Conservation (phyloP, 139 green algal genomes). For the Ostreobium quekettii region DNA sequence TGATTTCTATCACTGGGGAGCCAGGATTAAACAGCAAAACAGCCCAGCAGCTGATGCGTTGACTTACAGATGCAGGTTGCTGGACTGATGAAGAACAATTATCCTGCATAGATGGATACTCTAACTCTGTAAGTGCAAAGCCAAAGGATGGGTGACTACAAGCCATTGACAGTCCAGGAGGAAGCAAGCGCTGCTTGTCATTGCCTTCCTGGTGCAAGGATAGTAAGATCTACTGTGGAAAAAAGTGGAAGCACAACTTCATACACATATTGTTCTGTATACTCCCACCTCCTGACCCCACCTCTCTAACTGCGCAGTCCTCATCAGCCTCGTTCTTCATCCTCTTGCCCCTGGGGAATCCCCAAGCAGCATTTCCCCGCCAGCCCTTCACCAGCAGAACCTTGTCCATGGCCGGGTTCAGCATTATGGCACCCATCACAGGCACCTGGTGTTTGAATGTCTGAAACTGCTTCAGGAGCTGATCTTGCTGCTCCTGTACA, state of each 20-base stretch:
- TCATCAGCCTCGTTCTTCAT: conserved; percentile 70
- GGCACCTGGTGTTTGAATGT: conserved; percentile 77
- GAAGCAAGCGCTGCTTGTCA: too few relatives aligned
- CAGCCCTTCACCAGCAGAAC: conserved; percentile 81
- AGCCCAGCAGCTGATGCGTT: too few relatives aligned
- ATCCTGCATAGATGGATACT: not conserved
- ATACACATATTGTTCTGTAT: conserved; percentile 1
- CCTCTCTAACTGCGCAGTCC: conserved; percentile 79
- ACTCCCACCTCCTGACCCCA: conserved; percentile 16
- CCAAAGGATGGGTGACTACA: not conserved
- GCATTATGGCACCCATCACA: conserved; percentile 81
- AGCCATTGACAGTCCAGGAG: not conserved
- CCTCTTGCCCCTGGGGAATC: conserved; percentile 89
- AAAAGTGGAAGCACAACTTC: not conserved
- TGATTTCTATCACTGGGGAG: too few relatives aligned
- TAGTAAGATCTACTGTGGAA: not conserved
- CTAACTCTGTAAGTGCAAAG: not conserved
- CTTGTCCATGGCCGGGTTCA: conserved; percentile 67
- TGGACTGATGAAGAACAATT: too few relatives aligned
- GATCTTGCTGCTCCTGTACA: too few relatives aligned
- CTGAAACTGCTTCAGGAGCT: conserved; percentile 75
- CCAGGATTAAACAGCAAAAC: too few relatives aligned
- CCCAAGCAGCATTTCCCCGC: conserved; percentile 65
- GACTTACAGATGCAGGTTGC: too few relatives aligned
- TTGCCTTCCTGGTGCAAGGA: too few relatives aligned